Evolutionary conservation across 2,329 filamentous ascomycete genomes (phyloP), one percentile per base, ranked within the genome.

Genomic region (Fusarium praegraminearum): DNA sequence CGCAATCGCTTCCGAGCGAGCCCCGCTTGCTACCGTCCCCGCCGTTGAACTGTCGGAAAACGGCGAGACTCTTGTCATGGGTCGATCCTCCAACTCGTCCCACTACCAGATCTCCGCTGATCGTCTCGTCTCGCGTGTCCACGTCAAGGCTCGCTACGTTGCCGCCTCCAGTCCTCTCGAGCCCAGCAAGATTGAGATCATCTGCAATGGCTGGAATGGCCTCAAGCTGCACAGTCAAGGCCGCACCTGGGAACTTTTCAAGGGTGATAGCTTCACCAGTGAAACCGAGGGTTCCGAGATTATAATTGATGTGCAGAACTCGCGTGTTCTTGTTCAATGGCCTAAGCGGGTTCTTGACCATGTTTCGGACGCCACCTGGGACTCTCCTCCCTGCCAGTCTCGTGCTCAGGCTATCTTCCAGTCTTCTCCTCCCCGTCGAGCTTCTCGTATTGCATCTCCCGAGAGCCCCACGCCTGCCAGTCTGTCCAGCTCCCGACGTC

Each of bases 151-250:
- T 68, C 88, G 90, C 55, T 99, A 94, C 79, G 88, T 95, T 68
- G 86, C 91, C 24, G 89, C 93, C 15, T 82, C 86, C 22, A 85
- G 87, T 57, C 87, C 87, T 7, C 86, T 93, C 74, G 89, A 93
- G 72, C 86, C 89, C 67, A 93, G 92, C 78, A 91, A 89, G 79
- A 88, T 99, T 47, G 93, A 97, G 80, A 91, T 99, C 74, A 86
- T 93, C 75, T 99, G 96, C 84, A 88, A 92, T 76, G 96, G 96
- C 24, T 98, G 95, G 95, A 99, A 99, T 79, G 96, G 96, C 18
- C 85, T 96, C 71, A 97, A 93, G 83, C 82, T 99, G 72, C 94
- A 97, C 81, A 98, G 93, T 83, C 91, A 95, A 80, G 93, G 93
- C 59, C 90, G 91, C 71, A 91, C 93, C 5, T 95, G 93, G 84